A percentile compares a stretch with the other conserved stretches of the same genome.
These are phyloP conservation scores for Cyclotella sp. DNA, from an alignment of 108 stramenopile species.

Conservation along the genomic window DNA sequence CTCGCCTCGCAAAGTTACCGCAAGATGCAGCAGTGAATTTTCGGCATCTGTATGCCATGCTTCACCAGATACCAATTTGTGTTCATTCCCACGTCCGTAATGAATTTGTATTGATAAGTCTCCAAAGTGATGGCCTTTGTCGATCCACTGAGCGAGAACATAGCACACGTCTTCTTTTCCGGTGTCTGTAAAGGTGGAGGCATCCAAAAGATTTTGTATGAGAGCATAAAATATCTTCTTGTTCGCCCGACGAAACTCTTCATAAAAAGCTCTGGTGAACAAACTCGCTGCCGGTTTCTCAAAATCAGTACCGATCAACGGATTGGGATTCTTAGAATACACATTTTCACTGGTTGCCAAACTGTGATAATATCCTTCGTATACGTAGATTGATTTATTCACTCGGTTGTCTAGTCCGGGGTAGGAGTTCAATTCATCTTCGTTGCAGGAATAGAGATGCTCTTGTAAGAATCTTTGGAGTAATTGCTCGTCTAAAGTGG, in stretches of 20 bases:
- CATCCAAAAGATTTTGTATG: constrained; percentile 14
- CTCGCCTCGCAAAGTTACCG: constrained; percentile 34
- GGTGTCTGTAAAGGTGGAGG: constrained; percentile 14
- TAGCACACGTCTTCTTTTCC: constrained; percentile 32
- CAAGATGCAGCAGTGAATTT: constrained; percentile 35
- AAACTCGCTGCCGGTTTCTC: constrained; percentile 31
- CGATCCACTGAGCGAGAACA: constrained; percentile 31
- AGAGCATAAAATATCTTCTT: constrained; percentile 27
- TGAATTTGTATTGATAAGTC: constrained; percentile 43
- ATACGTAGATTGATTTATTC: constrained; percentile 30
- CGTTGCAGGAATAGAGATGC: constrained; percentile 29
- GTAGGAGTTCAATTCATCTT: constrained; percentile 28
- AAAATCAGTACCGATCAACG: constrained; percentile 34
- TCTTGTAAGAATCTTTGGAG: constrained; percentile 32
- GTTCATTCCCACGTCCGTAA: constrained; percentile 34
- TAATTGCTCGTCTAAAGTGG: constrained; percentile 25
- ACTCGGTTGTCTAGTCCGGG: constrained; percentile 38
- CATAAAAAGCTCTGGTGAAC: constrained; percentile 37
- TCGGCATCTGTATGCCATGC: constrained; percentile 47
- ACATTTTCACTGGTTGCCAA: constrained; percentile 20
- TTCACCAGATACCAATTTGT: constrained; percentile 30
- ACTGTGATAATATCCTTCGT: constrained; percentile 42
- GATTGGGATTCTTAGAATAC: constrained; percentile 39
- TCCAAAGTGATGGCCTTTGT: constrained; percentile 36
- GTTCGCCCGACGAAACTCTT: constrained; percentile 34